These are phyloP conservation scores for Ophiosphaerella herpotricha DNA, from an alignment of 2,329 filamentous ascomycete species.

Conservation along the genomic window DNA sequence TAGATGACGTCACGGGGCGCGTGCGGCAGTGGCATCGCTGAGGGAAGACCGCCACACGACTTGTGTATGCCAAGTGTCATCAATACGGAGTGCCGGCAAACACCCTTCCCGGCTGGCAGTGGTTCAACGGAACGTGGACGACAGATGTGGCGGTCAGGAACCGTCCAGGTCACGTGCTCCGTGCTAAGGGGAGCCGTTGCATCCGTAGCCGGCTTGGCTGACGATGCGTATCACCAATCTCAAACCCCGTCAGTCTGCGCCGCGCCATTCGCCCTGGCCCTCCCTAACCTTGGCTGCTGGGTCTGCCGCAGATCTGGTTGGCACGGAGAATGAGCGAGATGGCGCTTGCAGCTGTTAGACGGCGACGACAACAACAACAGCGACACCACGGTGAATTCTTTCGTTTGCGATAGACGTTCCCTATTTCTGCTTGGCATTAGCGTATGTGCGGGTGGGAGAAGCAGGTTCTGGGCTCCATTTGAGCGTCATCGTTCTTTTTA, in stretches of 20 bases:
- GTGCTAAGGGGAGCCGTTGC: conserved; percentile 10
- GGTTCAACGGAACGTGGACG: no score
- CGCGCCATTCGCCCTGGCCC: conserved; percentile 1
- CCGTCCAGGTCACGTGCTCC: background rate
- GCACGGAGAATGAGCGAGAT: background rate
- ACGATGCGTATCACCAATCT: conserved; percentile 13
- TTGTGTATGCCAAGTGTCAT: no score
- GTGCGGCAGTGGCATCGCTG: no score
- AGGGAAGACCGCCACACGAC: no score
- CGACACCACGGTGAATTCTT: no score
- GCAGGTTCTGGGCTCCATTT: conserved; percentile 1
- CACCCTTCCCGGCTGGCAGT: no score
- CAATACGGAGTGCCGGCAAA: no score
- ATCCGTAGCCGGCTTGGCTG: conserved; percentile 16
- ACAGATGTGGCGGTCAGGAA: no score
- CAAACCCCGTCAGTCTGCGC: conserved; percentile 5
- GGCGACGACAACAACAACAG: no score
- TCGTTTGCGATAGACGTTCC: no score
- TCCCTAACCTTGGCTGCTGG: conserved; percentile 10
- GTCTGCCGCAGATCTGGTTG: conserved; percentile 13
- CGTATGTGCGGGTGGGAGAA: conserved; percentile 2
- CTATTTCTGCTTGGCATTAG: background rate
- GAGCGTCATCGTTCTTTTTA: background rate
- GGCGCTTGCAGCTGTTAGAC: no score
- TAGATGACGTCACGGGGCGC: no score